Evolutionary conservation across 768 basidiomycete genomes (phyloP), one percentile per base, ranked within the genome.

Genomic region (Boletales sp.): DNA sequence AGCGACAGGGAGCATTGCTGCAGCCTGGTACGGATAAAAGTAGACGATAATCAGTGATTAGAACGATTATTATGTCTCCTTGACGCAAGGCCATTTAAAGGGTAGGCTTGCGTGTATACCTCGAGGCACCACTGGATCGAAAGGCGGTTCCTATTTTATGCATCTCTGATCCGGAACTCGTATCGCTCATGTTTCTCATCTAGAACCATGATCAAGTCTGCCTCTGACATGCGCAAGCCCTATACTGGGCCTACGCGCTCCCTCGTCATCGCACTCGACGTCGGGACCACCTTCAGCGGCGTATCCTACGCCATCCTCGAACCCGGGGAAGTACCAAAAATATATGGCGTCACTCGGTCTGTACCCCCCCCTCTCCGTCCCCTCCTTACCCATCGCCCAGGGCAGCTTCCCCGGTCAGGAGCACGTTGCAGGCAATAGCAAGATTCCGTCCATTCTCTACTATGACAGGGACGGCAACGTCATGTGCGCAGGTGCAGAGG

Each of bases 251-350:
- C 74, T 12, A 69, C 71, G 15, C 77, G 86, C 57, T 79, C 84
- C 50, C 78, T 90, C 47, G 86, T 85, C 54, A 76, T 90, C 58
- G 87, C 88, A 6, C 80, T 90, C 66, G 88, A 90, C 60, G 79
- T 90, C 55, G 88, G 88, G 21, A 90, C 87, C 1, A 90, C 88
- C 0, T 90, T 90, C 61, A 86, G 84, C 59, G 88, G 88, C 14
- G 88, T 85, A 2, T 90, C 88, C 31, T 90, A 90, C 65, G 85
- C 87, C 2, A 86, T 90, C 51, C 79, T 90, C 31, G 86, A 89
- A 56, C 88, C 88, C 11, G 83, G 83, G 8, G 86, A 90, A 62
- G 79, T 90, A 14, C 87, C 88, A 5, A 86, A 87, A 63, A 90
- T 90, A 18, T 76, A 86, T 54, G 86, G 87, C 34, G 86, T 90